phyloP scores from a whole-genome alignment of 495 filamentous ascomycete genomes.

The Xylaria telfairii region DNA sequence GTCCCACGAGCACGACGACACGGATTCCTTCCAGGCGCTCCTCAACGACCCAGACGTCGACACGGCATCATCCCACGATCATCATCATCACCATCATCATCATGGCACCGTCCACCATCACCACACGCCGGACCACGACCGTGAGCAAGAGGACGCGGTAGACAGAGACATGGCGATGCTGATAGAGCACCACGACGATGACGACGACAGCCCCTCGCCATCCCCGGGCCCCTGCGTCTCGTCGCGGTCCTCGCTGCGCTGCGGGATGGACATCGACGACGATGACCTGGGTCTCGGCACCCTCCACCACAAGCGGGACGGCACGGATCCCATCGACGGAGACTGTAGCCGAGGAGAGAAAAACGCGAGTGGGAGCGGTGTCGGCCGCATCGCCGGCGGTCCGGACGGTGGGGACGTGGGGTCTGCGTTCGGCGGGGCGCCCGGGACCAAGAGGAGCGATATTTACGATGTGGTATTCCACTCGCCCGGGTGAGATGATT shows the following conservation, averaged over 20 bases:
- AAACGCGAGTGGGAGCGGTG: slow-evolving; percentile 14
- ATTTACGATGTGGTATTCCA: slow-evolving; percentile 39
- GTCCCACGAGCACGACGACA: slow-evolving; percentile 34
- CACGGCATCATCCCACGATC: slow-evolving; percentile 11
- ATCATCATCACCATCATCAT: slow-evolving; percentile 19
- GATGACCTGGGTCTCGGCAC: background rate
- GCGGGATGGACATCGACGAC: slow-evolving; percentile 36
- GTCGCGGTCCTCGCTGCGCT: slow-evolving; percentile 72
- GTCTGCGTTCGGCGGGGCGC: background rate
- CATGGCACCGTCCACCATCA: slow-evolving; percentile 26
- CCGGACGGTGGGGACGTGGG: background rate
- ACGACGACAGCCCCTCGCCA: slow-evolving; percentile 50
- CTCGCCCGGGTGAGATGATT: slow-evolving; percentile 17
- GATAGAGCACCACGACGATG: slow-evolving; percentile 51
- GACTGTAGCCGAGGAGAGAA: slow-evolving; percentile 24
- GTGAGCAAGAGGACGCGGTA: slow-evolving; percentile 48
- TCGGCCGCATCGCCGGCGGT: too few species aligned
- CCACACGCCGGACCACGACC: slow-evolving; percentile 13
- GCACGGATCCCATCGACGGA: background rate
- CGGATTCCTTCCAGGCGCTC: slow-evolving; percentile 51
- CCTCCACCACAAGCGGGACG: background rate
- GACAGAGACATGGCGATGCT: slow-evolving; percentile 61
- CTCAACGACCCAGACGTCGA: slow-evolving; percentile 40
- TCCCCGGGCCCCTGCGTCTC: slow-evolving; percentile 70
- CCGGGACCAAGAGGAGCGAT: slow-evolving; percentile 33